Conservation (phyloP, 2,329 filamentous ascomycete species). For the Ceratocystis colombiana region DNA sequence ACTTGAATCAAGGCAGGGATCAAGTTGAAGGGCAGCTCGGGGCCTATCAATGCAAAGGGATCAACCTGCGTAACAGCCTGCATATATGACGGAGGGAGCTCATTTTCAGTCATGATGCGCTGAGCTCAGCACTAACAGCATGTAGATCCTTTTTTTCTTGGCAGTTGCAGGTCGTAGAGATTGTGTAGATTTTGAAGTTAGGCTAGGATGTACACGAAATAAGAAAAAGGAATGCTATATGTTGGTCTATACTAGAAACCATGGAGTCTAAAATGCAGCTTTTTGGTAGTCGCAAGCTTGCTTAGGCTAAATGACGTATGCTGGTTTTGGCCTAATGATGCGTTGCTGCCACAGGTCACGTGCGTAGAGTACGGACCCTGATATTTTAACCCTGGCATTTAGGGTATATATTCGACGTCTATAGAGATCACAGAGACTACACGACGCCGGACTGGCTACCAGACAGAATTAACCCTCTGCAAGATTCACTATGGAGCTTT, state of each 20-base stretch:
- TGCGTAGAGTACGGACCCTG: neutral
- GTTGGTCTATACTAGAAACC: neutral
- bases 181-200: too few relatives aligned
- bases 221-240: neutral
- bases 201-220: too few relatives aligned
- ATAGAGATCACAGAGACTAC: too few relatives aligned
- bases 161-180: neutral
- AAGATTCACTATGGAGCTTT: too few relatives aligned
- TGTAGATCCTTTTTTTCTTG: neutral
- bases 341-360: neutral
- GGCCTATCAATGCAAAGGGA: conserved; percentile 42
- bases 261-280: neutral
- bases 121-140: neutral
- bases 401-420: too few relatives aligned
- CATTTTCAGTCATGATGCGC: neutral
- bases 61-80: conserved; percentile 40
- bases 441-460: too few relatives aligned
- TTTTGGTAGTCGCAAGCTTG: neutral
- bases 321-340: neutral
- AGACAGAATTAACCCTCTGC: too few relatives aligned
- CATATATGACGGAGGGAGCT: conserved; percentile 43
- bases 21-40: conserved; percentile 36
- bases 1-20: conserved; percentile 43
- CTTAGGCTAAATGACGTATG: neutral
- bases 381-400: fast-evolving